Evolutionary conservation across 805 yeast species (phyloP), one percentile per base, ranked within the genome.

Genomic region (Kockiozyma suomiensis): DNA sequence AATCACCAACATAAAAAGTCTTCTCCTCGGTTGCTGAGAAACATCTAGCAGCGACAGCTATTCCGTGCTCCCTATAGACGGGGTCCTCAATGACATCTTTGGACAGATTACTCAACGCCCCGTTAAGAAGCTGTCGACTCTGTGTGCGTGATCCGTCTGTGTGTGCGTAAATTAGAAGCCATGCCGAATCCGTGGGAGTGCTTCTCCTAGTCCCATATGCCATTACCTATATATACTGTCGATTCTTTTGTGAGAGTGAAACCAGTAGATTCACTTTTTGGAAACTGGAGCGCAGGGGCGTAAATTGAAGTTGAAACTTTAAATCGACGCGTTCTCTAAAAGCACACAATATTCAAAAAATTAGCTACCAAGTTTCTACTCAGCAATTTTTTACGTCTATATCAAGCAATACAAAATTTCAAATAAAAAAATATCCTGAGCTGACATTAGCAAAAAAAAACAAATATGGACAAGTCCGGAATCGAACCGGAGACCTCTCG

Each of bases 401-500:
- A 38, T 15, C 19, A 38, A 38, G 13, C 7, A 15, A 41, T 8
- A 41, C 28, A 17, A 41, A 10, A 23, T 41, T 13, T 21, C 19
- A 19, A 41, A 21, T 13, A 17, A 3, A 42, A 26, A 3, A 3
- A 40, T n/a, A 25, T 13, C 3, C 19, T 26, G 37, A 51, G n/a
- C n/a, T n/a, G n/a, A n/a, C n/a, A n/a, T n/a, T n/a, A n/a, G n/a
- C n/a, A 45, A 15, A 17, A 38, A 53, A 47, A 59, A 50, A 30
- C 10, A 46, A 57, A 58, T 15, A 17, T 64, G 67, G 67, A 64
- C 67, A 56, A 59, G 63, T 63, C 67, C 67, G 67, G 67, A 64
- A 52, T 64, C 64, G 67, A 64, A 64, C 67, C 67, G 67, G 67
- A 59, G 67, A 62, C 67, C 67, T 64, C 61, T 64, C 67, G 60